phyloP scores from a whole-genome alignment of 345 rosid species.

The Mangifera indica region DNA sequence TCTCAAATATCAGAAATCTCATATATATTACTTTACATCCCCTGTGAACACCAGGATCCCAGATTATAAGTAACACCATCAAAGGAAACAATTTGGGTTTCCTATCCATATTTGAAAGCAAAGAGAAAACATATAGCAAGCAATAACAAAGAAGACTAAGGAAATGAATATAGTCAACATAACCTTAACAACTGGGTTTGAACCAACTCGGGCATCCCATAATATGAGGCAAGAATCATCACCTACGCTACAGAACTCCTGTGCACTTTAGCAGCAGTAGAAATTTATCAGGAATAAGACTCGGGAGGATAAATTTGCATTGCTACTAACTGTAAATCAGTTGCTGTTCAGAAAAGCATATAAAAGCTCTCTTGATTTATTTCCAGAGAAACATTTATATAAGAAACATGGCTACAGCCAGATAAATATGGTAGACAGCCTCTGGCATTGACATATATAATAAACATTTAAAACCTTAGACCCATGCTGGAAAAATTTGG shows the following conservation, averaged over 20 bases:
- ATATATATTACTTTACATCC: no score
- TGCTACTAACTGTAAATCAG: not conserved
- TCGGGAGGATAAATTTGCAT: not conserved
- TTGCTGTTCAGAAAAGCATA: not conserved
- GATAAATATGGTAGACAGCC: not conserved
- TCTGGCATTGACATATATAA: not conserved
- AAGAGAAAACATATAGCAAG: not conserved
- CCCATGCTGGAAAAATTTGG: not conserved
- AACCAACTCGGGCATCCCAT: constrained; percentile 96
- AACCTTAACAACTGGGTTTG: constrained; percentile 85
- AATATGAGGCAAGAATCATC: constrained; percentile 99
- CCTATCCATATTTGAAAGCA: not conserved
- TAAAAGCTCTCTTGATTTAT: not conserved
- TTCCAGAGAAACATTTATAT: not conserved
- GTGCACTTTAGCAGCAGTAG: constrained; percentile 58
- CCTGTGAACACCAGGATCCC: not conserved
- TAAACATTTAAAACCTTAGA: not conserved
- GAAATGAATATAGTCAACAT: not conserved
- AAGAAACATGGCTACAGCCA: not conserved
- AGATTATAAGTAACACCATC: not conserved
- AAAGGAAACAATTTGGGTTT: not conserved
- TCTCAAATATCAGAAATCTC: not conserved
- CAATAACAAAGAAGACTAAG: not conserved
- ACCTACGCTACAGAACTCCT: constrained; percentile 98
- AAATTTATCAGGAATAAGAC: constrained; percentile 26